phyloP scores from a whole-genome alignment of 129 eudicot species.

The Tagetes erecta region DNA sequence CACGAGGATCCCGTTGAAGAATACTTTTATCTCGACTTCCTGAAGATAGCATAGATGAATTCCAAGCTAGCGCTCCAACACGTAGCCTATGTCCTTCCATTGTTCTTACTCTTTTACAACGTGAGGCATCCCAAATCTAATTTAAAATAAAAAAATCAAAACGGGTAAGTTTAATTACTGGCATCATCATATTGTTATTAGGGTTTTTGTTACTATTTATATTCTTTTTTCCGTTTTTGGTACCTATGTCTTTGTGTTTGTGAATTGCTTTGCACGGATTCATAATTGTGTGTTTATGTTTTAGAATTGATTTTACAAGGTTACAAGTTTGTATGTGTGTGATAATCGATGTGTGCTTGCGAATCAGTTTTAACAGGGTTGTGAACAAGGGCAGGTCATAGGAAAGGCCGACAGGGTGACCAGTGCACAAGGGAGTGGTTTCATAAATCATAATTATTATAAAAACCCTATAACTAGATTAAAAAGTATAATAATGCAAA shows the following conservation, averaged over 20 bases:
- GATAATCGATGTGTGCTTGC: neutral
- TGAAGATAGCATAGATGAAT: slow-evolving; percentile 76
- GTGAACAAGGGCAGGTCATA: neutral
- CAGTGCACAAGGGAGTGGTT: neutral
- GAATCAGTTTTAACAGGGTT: neutral
- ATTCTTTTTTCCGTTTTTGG: neutral
- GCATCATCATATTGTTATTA: neutral
- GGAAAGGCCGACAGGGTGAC: neutral
- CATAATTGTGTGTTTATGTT: neutral
- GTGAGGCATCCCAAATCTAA: slow-evolving; percentile 96
- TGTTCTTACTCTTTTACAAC: slow-evolving; percentile 78
- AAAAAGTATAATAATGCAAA: neutral
- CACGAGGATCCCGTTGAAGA: slow-evolving; percentile 86
- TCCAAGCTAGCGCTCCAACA: slow-evolving; percentile 99
- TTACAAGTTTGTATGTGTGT: neutral
- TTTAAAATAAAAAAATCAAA: neutral
- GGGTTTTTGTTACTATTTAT: neutral
- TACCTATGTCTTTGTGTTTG: neutral
- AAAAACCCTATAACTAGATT: neutral
- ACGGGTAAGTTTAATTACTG: slow-evolving; percentile 3
- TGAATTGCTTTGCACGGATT: neutral
- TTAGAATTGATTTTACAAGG: neutral
- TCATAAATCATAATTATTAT: neutral
- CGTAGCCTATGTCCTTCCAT: slow-evolving; percentile 96
- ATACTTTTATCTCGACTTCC: slow-evolving; percentile 98